Percentiles rank a stretch among this genome's conserved stretches.
phyloP scores from a whole-genome alignment of 352 stramenopile species.

The Pythium vanterpoolii region DNA sequence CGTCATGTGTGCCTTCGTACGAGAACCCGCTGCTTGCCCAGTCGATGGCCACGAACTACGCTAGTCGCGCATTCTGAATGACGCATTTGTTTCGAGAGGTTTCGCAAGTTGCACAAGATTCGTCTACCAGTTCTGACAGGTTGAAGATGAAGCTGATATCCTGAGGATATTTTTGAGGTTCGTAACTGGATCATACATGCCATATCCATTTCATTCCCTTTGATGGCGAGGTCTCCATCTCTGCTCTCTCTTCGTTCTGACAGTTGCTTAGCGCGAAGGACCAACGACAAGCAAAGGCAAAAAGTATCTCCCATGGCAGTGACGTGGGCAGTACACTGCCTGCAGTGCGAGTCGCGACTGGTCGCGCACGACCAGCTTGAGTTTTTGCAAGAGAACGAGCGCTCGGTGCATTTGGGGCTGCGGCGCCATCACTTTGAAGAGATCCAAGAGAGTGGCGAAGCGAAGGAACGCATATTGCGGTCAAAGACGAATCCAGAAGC shows the following conservation, averaged over 20 bases:
- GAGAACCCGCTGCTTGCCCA: slow-evolving; percentile 12
- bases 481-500: not conserved
- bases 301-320: not conserved
- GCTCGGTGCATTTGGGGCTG: slow-evolving; percentile 44
- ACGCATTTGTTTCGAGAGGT: not conserved
- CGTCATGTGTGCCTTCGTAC: slow-evolving; percentile 31
- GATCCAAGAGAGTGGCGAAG: not conserved
- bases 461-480: slow-evolving; percentile 19
- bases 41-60: slow-evolving; percentile 7
- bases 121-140: not conserved
- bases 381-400: slow-evolving; percentile 52
- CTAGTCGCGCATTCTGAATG: slow-evolving; percentile 7
- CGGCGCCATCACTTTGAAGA: slow-evolving; percentile 33
- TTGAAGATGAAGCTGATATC: slow-evolving; percentile 5
- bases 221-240: not conserved
- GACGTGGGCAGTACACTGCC: slow-evolving; percentile 22
- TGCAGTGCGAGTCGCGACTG: slow-evolving; percentile 18
- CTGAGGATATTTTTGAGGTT: slow-evolving; percentile 9
- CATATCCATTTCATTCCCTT: not conserved
- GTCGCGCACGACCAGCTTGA: slow-evolving; percentile 28
- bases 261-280: not conserved
- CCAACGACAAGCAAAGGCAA: not conserved
- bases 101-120: not conserved
- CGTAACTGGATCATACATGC: slow-evolving; percentile 1
- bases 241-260: not conserved